Percentiles rank a stretch among this genome's conserved stretches.
Evolutionary conservation across 345 rosid species (phyloP).

Genomic region (Pistacia integerrima): DNA sequence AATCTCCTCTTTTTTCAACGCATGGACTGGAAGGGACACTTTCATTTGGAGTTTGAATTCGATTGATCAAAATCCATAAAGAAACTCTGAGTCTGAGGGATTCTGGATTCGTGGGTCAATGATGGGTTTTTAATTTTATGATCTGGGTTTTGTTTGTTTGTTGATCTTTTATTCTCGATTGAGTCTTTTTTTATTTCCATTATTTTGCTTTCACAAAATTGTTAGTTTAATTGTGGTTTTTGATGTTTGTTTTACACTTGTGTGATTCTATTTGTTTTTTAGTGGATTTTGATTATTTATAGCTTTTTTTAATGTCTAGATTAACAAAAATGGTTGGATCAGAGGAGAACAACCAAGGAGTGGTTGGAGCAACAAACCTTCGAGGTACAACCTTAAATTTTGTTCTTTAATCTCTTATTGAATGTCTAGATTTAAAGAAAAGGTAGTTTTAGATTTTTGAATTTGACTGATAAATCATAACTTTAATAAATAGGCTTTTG

Average conservation of each 20-base stretch:
- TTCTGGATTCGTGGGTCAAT: slow-evolving; percentile 19
- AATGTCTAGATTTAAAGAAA: background rate
- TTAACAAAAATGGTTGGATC: slow-evolving; percentile 63
- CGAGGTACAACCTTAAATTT: slow-evolving; percentile 41
- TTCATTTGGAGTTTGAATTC: slow-evolving; percentile 7
- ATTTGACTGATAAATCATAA: slow-evolving; percentile 20
- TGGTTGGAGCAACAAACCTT: slow-evolving; percentile 51
- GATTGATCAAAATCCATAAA: slow-evolving; percentile 13
- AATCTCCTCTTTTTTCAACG: slow-evolving; percentile 38
- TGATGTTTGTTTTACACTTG: slow-evolving; percentile 13
- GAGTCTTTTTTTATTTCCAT: slow-evolving; percentile 1
- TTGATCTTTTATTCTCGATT: slow-evolving; percentile 33
- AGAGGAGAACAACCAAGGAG: slow-evolving; percentile 75
- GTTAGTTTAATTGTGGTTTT: background rate
- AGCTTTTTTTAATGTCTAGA: slow-evolving; percentile 23
- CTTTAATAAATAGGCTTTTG: slow-evolving; percentile 21
- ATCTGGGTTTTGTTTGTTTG: slow-evolving; percentile 28
- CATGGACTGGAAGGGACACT: slow-evolving; percentile 11
- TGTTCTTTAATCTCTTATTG: background rate
- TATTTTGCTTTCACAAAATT: background rate
- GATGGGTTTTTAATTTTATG: slow-evolving; percentile 24
- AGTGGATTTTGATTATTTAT: slow-evolving; percentile 20
- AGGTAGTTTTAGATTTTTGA: background rate
- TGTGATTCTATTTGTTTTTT: slow-evolving; percentile 1
- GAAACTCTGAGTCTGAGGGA: background rate